These are phyloP conservation scores for Neurospora pannonica DNA, from an alignment of 495 filamentous ascomycete genomes.

Conservation along the genomic window DNA sequence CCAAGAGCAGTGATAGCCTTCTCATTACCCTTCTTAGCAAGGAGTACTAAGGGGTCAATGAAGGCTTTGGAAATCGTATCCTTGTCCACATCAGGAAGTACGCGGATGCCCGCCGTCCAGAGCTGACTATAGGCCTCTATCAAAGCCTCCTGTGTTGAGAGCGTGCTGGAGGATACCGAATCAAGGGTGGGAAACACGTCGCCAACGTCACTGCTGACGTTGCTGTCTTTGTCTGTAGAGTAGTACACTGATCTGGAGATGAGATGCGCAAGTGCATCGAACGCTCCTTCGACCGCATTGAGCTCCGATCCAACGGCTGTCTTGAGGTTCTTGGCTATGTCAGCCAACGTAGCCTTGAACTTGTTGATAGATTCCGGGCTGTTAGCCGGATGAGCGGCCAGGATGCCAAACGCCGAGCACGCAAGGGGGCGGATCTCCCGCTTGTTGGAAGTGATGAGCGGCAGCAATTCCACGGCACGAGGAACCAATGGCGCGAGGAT, in stretches of 20 bases:
- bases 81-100: background rate
- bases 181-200: constrained; percentile 14
- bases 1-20: constrained; percentile 71
- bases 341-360: constrained; percentile 3
- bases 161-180: constrained; percentile 5
- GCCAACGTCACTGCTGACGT: background rate
- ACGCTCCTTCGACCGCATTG: constrained; percentile 28
- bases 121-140: constrained; percentile 65
- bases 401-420: constrained; percentile 66
- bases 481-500: constrained; percentile 41
- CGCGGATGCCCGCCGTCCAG: constrained; percentile 50
- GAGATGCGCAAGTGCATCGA: constrained; percentile 21
- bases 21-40: constrained; percentile 74
- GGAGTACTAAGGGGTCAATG: constrained; percentile 48
- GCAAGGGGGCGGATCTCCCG: constrained; percentile 50
- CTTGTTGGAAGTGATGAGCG: constrained; percentile 60
- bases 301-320: constrained; percentile 25
- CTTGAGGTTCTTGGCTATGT: constrained; percentile 13
- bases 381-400: constrained; percentile 54
- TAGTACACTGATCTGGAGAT: constrained; percentile 22
- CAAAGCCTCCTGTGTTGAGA: constrained; percentile 35
- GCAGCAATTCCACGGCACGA: constrained; percentile 40
- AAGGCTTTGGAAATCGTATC: constrained; percentile 19
- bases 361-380: constrained; percentile 16
- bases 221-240: background rate